Evolutionary conservation across 345 rosid genomes (phyloP), one percentile per base, ranked within the genome.

Genomic region (Gossypium stocksii): DNA sequence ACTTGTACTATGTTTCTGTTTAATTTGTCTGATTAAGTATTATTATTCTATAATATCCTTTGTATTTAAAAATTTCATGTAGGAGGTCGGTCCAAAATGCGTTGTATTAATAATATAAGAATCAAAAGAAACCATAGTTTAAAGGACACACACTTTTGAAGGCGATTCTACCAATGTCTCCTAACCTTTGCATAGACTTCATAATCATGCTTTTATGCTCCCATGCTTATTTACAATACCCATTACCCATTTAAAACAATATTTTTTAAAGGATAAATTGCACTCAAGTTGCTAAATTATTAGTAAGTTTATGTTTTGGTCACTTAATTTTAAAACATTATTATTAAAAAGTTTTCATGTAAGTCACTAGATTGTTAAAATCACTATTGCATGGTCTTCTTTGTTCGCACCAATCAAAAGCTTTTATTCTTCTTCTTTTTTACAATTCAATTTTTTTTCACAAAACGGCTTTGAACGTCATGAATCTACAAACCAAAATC

Each of bases 101-200:
- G 74, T 65, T 72, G 82, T 80, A 0, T 34, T 34, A 76, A 48
- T 77, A 85, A 82, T 74, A 78, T 73, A 79, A 78, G 82, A 72
- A 54, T 52, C 63, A n/a, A 48, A 12, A 29, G 34, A n/a, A 70
- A 76, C 56, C 22, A 38, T 80, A 9, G 48, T 74, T 62, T 25
- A 52, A 17, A 38, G 45, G 46, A 25, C 63, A 23, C 63, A 27
- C 63, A 59, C 63, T 59, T 59, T 59, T 12, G 38, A 16, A 1
- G 46, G 67, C 4, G 48, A 38, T 17, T 63, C 38, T 8, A 7
- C 67, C 48, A 12, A 45, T 12, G 49, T 45, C 10, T 45, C 49
- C 49, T 8, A 45, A 45, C 13, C 10, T 12, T 45, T 45, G 12
- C 49, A 5, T 45, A 45, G 61, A 71, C 78, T 78, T 77, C 62